Percentiles rank a stretch among this genome's conserved stretches.
These are phyloP conservation scores for Ceratobasidium sp. DNA, from an alignment of 1,284 basidiomycete species.

Conservation along the genomic window DNA sequence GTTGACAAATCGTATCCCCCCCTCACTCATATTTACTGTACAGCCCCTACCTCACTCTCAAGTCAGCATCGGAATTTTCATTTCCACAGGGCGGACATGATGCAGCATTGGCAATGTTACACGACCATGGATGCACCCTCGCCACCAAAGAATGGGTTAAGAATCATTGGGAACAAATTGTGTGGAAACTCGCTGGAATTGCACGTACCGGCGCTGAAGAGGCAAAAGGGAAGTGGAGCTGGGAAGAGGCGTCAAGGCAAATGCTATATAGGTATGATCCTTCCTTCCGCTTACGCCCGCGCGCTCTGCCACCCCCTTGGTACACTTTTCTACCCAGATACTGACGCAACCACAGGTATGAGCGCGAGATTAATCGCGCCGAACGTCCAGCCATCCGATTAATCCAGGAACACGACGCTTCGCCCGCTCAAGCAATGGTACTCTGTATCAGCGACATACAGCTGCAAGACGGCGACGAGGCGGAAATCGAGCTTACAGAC, in stretches of 20 bases:
- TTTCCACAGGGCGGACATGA: slow-evolving; percentile 61
- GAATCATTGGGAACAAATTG: slow-evolving; percentile 90
- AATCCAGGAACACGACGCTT: slow-evolving; percentile 81
- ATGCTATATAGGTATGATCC: slow-evolving; percentile 81
- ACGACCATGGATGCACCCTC: slow-evolving; percentile 68
- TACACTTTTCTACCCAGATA: not conserved
- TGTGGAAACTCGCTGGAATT: slow-evolving; percentile 95
- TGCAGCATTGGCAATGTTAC: slow-evolving; percentile 68
- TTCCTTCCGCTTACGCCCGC: not conserved
- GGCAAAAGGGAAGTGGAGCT: slow-evolving; percentile 78
- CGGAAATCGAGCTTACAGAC: slow-evolving; percentile 82
- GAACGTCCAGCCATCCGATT: slow-evolving; percentile 84
- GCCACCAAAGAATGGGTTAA: slow-evolving; percentile 84
- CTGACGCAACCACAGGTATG: slow-evolving; percentile 72
- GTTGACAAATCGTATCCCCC: too few relatives aligned
- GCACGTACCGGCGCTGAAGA: slow-evolving; percentile 76
- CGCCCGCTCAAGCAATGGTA: slow-evolving; percentile 80
- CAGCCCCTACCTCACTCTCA: slow-evolving; percentile 44
- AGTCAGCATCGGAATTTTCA: slow-evolving; percentile 45
- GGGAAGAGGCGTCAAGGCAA: slow-evolving; percentile 83
- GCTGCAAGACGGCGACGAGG: slow-evolving; percentile 60
- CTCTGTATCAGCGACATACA: slow-evolving; percentile 77
- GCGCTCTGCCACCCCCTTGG: not conserved
- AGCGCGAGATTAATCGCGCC: slow-evolving; percentile 85
- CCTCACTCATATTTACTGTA: slow-evolving; percentile 42